Percentiles rank a stretch among this genome's conserved stretches.
phyloP scores from a whole-genome alignment of 2,329 filamentous ascomycete species.

The Trichophaea hybrida region DNA sequence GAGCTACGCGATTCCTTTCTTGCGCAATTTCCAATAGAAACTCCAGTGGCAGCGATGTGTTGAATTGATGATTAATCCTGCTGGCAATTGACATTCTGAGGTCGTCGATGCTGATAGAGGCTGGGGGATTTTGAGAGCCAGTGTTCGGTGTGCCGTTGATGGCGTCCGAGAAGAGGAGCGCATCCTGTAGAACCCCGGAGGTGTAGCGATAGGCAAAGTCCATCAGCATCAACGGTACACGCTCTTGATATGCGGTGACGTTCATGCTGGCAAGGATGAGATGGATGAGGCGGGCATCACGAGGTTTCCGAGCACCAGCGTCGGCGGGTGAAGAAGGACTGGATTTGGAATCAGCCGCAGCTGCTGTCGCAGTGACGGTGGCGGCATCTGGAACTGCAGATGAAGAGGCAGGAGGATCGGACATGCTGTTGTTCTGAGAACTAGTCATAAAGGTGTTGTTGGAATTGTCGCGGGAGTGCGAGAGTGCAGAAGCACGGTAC shows the following conservation, averaged over 20 bases:
- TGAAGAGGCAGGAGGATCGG: constrained; percentile 33
- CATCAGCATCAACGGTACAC: constrained; percentile 67
- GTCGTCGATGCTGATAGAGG: constrained; percentile 42
- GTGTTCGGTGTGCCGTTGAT: constrained; percentile 31
- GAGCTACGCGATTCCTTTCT: constrained; percentile 51
- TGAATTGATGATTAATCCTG: constrained; percentile 46
- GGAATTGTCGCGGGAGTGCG: neutral
- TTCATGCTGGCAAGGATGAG: constrained; percentile 65
- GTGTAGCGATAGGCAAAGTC: constrained; percentile 69
- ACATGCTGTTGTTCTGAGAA: constrained; percentile 26
- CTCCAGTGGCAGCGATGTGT: constrained; percentile 50
- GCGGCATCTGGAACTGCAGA: constrained; percentile 7
- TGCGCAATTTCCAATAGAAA: constrained; percentile 61
- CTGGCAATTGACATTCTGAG: constrained; percentile 47
- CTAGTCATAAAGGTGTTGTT: neutral
- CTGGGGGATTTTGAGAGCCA: constrained; percentile 33
- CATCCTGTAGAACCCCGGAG: constrained; percentile 39
- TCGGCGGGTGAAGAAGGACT: constrained; percentile 14
- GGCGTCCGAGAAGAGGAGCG: constrained; percentile 37
- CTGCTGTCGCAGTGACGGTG: constrained; percentile 20
- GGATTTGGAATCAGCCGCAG: constrained; percentile 23
- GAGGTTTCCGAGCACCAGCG: constrained; percentile 36
- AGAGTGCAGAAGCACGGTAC: neutral
- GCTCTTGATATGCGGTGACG: constrained; percentile 65
- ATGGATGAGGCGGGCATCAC: constrained; percentile 66